Evolutionary conservation across 495 filamentous ascomycete genomes (phyloP).

Genomic region (Neurospora tetraspora): DNA sequence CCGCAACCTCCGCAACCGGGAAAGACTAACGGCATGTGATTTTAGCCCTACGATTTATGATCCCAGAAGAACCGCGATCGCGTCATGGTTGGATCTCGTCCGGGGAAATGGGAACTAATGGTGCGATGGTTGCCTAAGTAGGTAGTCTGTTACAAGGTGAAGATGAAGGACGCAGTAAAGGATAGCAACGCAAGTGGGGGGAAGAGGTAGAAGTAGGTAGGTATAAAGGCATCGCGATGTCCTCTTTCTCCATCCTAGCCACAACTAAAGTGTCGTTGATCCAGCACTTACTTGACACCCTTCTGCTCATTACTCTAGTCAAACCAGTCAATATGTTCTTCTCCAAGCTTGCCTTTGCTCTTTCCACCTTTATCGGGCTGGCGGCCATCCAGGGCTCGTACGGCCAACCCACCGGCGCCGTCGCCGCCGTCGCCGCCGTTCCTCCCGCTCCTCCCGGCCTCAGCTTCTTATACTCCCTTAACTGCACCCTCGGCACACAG

Average conservation of each 20-base stretch:
- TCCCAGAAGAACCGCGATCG: not conserved
- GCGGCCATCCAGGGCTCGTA: not conserved
- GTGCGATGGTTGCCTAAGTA: not conserved
- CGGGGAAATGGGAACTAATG: not conserved
- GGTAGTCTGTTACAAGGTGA: not conserved
- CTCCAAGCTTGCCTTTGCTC: not conserved
- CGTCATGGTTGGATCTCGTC: not conserved
- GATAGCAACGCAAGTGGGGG: not conserved
- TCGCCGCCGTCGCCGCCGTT: not conserved
- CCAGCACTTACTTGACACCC: not conserved
- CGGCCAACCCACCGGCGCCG: not conserved
- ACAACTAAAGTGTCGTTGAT: not conserved
- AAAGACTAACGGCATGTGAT: not conserved
- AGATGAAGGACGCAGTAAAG: not conserved
- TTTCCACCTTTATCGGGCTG: not conserved
- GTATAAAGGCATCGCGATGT: not conserved
- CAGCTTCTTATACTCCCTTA: conserved; percentile 19
- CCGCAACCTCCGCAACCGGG: not conserved
- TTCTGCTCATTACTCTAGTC: too few relatives aligned
- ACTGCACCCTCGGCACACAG: conserved; percentile 12
- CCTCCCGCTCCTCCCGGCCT: conserved; percentile 12
- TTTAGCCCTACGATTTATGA: not conserved
- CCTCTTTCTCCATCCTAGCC: not conserved
- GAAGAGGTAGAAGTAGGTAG: not conserved
- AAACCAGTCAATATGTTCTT: not conserved